A percentile compares a stretch with the other conserved stretches of the same genome.
These are phyloP conservation scores for Zizania palustris DNA, from an alignment of 202 grass and related monocot genomes.

Conservation along the genomic window DNA sequence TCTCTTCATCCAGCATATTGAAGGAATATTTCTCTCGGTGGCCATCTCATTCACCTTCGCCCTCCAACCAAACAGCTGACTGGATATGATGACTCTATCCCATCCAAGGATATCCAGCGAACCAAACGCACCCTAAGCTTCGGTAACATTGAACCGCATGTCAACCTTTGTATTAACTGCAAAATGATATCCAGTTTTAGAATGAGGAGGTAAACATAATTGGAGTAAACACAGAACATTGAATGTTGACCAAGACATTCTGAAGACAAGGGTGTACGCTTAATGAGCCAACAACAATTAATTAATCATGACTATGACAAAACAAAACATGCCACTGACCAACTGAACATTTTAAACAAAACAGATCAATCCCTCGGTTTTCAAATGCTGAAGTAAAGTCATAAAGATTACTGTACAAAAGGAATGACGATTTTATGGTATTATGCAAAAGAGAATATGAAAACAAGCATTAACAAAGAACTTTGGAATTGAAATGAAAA, in stretches of 20 bases:
- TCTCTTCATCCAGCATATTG: no score
- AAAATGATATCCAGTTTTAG: conserved; percentile 23
- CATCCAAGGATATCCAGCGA: no score
- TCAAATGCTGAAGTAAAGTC: conserved; percentile 7
- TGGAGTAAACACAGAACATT: neutral
- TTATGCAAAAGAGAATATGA: conserved; percentile 41
- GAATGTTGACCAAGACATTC: neutral
- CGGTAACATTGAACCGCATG: conserved; percentile 90
- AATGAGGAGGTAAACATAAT: conserved; percentile 21
- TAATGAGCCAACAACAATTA: conserved; percentile 1
- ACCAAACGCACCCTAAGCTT: no score
- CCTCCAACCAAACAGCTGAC: no score
- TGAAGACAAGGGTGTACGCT: neutral
- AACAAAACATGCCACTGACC: conserved; percentile 14
- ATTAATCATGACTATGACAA: conserved; percentile 6
- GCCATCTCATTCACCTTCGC: no score
- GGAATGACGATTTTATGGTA: neutral
- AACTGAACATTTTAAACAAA: neutral
- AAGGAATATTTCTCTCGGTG: no score
- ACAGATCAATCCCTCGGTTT: neutral
- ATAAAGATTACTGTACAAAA: neutral
- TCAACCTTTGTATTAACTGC: conserved; percentile 99
- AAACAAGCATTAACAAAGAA: conserved; percentile 5
- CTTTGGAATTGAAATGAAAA: neutral
- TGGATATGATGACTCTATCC: no score